phyloP scores from a whole-genome alignment of 2,329 filamentous ascomycete species.

The Monosporascus sp. region DNA sequence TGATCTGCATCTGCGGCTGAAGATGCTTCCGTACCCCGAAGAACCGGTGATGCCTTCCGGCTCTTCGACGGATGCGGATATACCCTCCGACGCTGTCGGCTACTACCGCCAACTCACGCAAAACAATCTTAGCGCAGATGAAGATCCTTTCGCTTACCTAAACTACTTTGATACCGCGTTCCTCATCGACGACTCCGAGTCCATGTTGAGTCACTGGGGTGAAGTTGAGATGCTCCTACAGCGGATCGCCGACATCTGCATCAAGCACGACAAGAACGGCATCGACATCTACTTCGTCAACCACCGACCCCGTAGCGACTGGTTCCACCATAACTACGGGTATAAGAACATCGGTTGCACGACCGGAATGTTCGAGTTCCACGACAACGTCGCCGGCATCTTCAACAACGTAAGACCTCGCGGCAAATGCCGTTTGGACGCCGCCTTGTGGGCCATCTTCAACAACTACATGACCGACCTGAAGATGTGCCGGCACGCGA shows the following conservation, averaged over 20 bases:
- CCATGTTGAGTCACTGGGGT: constrained; percentile 58
- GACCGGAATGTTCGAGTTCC: constrained; percentile 12
- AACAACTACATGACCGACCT: constrained; percentile 13
- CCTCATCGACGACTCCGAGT: constrained; percentile 65
- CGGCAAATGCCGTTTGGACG: constrained; percentile 14
- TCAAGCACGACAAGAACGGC: constrained; percentile 58
- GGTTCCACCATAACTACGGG: constrained; percentile 6
- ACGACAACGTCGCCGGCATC: constrained; percentile 23
- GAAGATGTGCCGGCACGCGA: background rate
- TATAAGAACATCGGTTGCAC: constrained; percentile 19
- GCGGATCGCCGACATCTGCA: constrained; percentile 62
- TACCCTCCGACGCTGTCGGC: too few relatives aligned
- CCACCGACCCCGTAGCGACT: constrained; percentile 30
- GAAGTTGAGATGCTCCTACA: constrained; percentile 57
- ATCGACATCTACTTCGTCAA: constrained; percentile 72
- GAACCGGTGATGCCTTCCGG: background rate
- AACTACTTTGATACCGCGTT: constrained; percentile 63
- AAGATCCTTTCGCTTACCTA: constrained; percentile 30
- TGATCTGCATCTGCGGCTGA: too few relatives aligned
- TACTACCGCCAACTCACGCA: background rate
- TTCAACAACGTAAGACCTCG: constrained; percentile 16
- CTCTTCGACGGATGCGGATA: background rate
- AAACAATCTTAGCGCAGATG: background rate
- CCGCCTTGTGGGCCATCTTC: constrained; percentile 12
- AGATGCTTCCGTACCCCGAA: background rate